A percentile compares a stretch with the other conserved stretches of the same genome.
Evolutionary conservation across 305 asterid species (phyloP).

Genomic region (Salvia sclarea): DNA sequence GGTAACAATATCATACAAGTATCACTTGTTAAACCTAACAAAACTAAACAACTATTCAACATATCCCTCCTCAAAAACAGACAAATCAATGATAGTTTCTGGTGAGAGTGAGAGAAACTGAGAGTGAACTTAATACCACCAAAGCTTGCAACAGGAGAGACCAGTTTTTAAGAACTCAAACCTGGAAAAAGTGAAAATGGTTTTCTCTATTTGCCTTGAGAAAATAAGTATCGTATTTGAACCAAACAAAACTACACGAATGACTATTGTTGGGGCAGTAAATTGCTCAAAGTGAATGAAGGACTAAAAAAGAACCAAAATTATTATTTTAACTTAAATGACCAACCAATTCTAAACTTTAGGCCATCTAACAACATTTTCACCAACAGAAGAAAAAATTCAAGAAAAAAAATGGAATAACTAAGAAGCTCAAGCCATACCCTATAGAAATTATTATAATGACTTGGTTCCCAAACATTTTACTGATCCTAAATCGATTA

Average conservation of each 20-base stretch:
- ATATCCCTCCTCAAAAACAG: not conserved
- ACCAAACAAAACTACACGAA: not conserved
- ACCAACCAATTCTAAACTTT: not conserved
- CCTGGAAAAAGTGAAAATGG: not conserved
- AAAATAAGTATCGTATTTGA: not conserved
- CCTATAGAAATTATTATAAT: not conserved
- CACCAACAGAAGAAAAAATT: not conserved
- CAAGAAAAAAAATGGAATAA: not conserved
- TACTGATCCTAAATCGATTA: too few relatives aligned
- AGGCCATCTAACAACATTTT: not conserved
- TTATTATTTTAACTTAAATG: not conserved
- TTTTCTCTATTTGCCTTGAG: not conserved
- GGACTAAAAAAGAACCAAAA: not conserved
- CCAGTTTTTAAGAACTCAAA: not conserved
- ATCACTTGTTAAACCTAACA: not conserved
- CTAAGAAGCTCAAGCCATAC: conserved; percentile 1
- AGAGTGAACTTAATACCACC: conserved; percentile 10
- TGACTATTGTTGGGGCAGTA: not conserved
- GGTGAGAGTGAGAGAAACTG: not conserved
- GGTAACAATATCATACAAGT: not conserved
- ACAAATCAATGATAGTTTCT: not conserved
- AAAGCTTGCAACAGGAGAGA: not conserved
- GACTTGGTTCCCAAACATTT: not conserved
- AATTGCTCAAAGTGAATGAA: not conserved
- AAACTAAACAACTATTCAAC: not conserved